Base-by-base conservation (phyloP, 805 yeast genomes). In the Candida ortonii region DNA sequence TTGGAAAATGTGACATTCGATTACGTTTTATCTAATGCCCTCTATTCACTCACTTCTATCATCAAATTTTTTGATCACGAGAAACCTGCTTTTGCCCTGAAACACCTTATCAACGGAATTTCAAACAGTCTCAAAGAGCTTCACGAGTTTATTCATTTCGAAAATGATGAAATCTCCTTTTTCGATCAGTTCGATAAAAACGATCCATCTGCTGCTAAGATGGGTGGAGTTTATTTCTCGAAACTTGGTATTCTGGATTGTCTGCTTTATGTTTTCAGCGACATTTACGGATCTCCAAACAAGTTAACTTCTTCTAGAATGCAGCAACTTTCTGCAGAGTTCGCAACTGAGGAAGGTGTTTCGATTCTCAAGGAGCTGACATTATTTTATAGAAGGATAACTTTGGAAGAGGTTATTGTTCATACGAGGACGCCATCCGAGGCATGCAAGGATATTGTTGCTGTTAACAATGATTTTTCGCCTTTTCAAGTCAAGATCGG, bases 1-100 rank as follows among this genome's bases (percentile, higher is more conserved):
- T 49, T 78, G 35, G 59, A 67, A 7, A 70, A 76, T 34, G 71
- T 75, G 2, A 82, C 90, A 0, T 80, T 67, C 52, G 88, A 83
- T 47, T 78, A 70, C 45, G 65, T 71, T 5, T 60, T 68, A 22
- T 76, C 86, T 1, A 70, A 69, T 39, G 73, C 79, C 0, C 57
- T 77, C 43, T 63, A 68, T 24, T 73, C 78, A 14, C 55, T 77
- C 19, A 62, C 74, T 20, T 77, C 76, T 16, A 70, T 78, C 1
- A 60, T 80, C 26, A 76, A 73, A 46, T 66, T 67, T 30, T 69
- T 78, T 35, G 84, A 78, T 48, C 78, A 73, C 28, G 75, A 74
- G 27, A 64, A 68, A 24, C 67, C 73, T 17, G 68, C 66, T 6
- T 75, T 73, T 53, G 80, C 70, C 6, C 30, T 62, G n/a, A 31